These are phyloP conservation scores for Hyaloscypha hepaticicola DNA, from an alignment of 495 filamentous ascomycete species.

Conservation along the genomic window DNA sequence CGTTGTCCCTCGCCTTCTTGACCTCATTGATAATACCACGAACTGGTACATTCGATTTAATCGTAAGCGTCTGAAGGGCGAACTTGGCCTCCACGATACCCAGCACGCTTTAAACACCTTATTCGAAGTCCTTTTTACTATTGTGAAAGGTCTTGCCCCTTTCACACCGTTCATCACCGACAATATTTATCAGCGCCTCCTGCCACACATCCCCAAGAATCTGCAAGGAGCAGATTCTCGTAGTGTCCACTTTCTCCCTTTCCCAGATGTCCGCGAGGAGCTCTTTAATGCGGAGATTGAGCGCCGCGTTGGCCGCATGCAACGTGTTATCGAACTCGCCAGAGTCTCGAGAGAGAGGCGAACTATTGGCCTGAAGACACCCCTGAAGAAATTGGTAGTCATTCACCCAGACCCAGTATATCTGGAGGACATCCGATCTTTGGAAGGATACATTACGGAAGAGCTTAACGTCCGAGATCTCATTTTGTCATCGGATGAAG, in stretches of 20 bases:
- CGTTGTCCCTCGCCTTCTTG: constrained; percentile 84
- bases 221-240: constrained; percentile 67
- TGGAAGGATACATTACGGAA: constrained; percentile 81
- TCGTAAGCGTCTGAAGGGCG: constrained; percentile 91
- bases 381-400: constrained; percentile 84
- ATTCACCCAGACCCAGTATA: constrained; percentile 83
- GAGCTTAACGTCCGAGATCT: constrained; percentile 89
- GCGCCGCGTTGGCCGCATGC: constrained; percentile 85
- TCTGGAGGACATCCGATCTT: constrained; percentile 79
- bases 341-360: constrained; percentile 83
- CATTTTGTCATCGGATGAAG: constrained; percentile 83
- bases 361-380: constrained; percentile 82
- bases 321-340: constrained; percentile 88
- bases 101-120: constrained; percentile 89
- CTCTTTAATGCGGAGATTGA: constrained; percentile 87
- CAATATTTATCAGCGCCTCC: constrained; percentile 85
- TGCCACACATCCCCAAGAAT: constrained; percentile 70
- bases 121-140: constrained; percentile 93
- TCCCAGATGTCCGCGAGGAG: constrained; percentile 83
- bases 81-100: constrained; percentile 84
- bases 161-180: constrained; percentile 97
- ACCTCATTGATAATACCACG: constrained; percentile 90
- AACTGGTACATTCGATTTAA: constrained; percentile 99
- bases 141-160: constrained; percentile 82
- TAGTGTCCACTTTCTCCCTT: constrained; percentile 89